Evolutionary conservation across 2,329 filamentous ascomycete species (phyloP).

Genomic region (Cordyceps sp.): DNA sequence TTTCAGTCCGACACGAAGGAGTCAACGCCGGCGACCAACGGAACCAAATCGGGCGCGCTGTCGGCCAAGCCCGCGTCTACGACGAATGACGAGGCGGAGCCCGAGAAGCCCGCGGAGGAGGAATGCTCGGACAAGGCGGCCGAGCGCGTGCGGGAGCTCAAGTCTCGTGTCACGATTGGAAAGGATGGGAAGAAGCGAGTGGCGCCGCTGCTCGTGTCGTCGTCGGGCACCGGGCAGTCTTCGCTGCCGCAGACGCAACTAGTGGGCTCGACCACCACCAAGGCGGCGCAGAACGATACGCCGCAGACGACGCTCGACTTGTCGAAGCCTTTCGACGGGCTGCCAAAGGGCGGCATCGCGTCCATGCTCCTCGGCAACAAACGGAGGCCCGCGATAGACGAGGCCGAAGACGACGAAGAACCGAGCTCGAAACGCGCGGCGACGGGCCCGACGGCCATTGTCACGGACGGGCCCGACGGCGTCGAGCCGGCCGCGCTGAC

Average conservation of each 20-base stretch:
- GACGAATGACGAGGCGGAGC: conserved; percentile 21
- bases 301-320: conserved; percentile 77
- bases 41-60: conserved; percentile 24
- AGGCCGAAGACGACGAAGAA: conserved; percentile 61
- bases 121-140: conserved; percentile 35
- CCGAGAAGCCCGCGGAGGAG: conserved; percentile 23
- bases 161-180: conserved; percentile 82
- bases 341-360: conserved; percentile 77
- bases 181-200: conserved; percentile 97
- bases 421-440: conserved; percentile 32
- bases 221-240: conserved; percentile 71
- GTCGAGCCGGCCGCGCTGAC: conserved; percentile 57
- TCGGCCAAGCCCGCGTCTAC: conserved; percentile 18
- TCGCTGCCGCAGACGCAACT: conserved; percentile 80
- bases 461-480: conserved; percentile 63
- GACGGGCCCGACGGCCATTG: conserved; percentile 55
- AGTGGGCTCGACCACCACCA: conserved; percentile 56
- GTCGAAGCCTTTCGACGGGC: conserved; percentile 82
- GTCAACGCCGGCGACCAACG: conserved; percentile 28
- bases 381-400: conserved; percentile 57
- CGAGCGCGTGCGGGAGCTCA: conserved; percentile 45
- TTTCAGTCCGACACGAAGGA: conserved; percentile 40
- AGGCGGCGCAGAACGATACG: conserved; percentile 46
- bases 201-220: conserved; percentile 78
- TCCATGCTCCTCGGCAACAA: conserved; percentile 87